A percentile compares a stretch with the other conserved stretches of the same genome.
Evolutionary conservation across 768 basidiomycete species (phyloP).

Genomic region (Xerocomus potaroensis): DNA sequence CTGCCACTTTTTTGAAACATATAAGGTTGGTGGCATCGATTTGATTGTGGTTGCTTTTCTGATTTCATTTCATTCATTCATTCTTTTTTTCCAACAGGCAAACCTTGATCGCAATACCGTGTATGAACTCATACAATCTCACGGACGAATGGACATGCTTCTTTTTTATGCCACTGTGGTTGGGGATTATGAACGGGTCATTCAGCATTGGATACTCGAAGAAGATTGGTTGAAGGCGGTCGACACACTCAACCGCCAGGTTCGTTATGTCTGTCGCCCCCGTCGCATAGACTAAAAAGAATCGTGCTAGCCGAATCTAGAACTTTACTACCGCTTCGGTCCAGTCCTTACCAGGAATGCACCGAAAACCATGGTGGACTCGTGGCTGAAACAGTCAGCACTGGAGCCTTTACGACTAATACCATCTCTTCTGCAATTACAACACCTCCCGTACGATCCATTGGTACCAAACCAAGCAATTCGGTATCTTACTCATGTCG

Average conservation of each 20-base stretch:
- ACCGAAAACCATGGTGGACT: conserved; percentile 87
- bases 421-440: conserved; percentile 80
- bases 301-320: conserved; percentile 61
- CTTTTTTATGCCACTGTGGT: conserved; percentile 82
- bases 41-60: not conserved
- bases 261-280: conserved; percentile 25
- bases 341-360: conserved; percentile 81
- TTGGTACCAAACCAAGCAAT: conserved; percentile 81
- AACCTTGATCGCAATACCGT: conserved; percentile 82
- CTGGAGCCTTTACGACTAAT: conserved; percentile 83
- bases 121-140: conserved; percentile 90
- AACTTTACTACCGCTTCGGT: conserved; percentile 91
- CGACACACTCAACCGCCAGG: conserved; percentile 87
- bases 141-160: conserved; percentile 91
- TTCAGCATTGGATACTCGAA: conserved; percentile 89
- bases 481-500: conserved; percentile 79
- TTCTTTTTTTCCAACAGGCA: conserved; percentile 42
- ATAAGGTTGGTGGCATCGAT: conserved; percentile 57
- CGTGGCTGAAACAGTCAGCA: conserved; percentile 80
- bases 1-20: conserved; percentile 87
- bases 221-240: conserved; percentile 92
- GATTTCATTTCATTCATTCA: no score
- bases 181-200: conserved; percentile 78
- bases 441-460: conserved; percentile 68
- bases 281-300: not conserved